Conservation (phyloP, 768 basidiomycete genomes). For the Tylopilus intermedius region DNA sequence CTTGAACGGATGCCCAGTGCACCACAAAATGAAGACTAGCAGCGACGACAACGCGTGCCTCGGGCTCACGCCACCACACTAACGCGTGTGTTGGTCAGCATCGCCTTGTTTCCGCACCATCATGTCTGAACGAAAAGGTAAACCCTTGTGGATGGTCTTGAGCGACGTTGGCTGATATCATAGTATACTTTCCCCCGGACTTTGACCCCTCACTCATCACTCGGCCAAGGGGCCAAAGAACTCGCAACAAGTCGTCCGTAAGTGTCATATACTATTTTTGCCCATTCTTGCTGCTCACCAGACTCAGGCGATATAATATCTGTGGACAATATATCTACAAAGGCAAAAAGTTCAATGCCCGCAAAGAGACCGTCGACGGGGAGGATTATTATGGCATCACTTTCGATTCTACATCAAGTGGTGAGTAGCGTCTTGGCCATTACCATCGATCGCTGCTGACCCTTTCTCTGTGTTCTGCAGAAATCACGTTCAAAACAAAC, state of each 20-base stretch:
- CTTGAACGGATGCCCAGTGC: conserved; percentile 30
- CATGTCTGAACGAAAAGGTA: conserved; percentile 86
- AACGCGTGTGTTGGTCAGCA: conserved; percentile 28
- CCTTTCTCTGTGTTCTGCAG: conserved; percentile 66
- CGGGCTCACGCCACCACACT: no score
- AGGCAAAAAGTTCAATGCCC: conserved; percentile 99
- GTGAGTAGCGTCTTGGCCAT: conserved; percentile 36
- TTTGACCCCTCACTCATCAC: conserved; percentile 97
- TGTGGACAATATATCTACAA: conserved; percentile 99
- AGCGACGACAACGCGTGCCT: no score
- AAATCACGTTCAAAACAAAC: conserved; percentile 99
- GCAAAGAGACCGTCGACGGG: conserved; percentile 95
- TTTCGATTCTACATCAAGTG: conserved; percentile 93
- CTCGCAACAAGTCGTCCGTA: conserved; percentile 93
- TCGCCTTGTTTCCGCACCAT: conserved; percentile 16
- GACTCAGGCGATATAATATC: conserved; percentile 76
- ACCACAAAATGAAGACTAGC: no score
- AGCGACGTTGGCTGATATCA: conserved; percentile 4
- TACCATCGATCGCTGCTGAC: conserved; percentile 12
- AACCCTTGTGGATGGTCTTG: not conserved
- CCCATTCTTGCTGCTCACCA: not conserved
- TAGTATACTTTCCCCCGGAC: conserved; percentile 95
- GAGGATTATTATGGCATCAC: conserved; percentile 98
- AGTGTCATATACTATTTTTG: conserved; percentile 19
- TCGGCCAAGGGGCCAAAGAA: conserved; percentile 85